These are phyloP conservation scores for Colletotrichum trifolii DNA, from an alignment of 2,329 filamentous ascomycete genomes.

Conservation along the genomic window DNA sequence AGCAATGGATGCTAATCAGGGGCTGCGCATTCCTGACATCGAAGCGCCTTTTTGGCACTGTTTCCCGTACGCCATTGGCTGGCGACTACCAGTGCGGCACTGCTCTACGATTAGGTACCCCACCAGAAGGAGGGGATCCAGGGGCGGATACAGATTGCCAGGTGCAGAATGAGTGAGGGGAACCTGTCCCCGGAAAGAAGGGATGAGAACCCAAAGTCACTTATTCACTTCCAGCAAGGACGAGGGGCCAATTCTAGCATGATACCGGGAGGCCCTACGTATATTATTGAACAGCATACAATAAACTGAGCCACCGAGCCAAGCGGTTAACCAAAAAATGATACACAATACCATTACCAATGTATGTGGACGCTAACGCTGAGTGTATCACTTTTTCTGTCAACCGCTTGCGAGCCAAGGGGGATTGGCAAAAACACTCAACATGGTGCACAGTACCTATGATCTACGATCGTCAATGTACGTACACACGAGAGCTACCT, in stretches of 20 bases:
- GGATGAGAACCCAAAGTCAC: neutral
- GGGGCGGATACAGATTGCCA: neutral
- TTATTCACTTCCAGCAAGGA: neutral
- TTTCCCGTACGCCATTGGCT: conserved; percentile 17
- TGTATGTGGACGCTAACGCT: no score
- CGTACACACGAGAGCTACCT: no score
- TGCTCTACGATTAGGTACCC: conserved; percentile 18
- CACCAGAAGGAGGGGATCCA: conserved; percentile 13
- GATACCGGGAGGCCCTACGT: no score
- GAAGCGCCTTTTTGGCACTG: conserved; percentile 7
- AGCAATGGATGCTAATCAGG: conserved; percentile 28
- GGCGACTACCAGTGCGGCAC: no score
- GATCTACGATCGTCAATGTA: no score
- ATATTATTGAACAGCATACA: no score
- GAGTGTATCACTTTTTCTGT: no score
- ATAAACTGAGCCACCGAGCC: no score
- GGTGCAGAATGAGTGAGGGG: no score
- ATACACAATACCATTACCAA: no score
- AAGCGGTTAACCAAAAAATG: no score
- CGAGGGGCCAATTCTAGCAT: conserved; percentile 23
- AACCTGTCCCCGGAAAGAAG: conserved; percentile 7
- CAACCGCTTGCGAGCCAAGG: neutral
- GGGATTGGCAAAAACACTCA: neutral
- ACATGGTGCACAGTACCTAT: no score
- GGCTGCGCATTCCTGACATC: conserved; percentile 22